Base-by-base conservation (phyloP, 1,139 yeast genomes). In the Pichia inconspicua region DNA sequence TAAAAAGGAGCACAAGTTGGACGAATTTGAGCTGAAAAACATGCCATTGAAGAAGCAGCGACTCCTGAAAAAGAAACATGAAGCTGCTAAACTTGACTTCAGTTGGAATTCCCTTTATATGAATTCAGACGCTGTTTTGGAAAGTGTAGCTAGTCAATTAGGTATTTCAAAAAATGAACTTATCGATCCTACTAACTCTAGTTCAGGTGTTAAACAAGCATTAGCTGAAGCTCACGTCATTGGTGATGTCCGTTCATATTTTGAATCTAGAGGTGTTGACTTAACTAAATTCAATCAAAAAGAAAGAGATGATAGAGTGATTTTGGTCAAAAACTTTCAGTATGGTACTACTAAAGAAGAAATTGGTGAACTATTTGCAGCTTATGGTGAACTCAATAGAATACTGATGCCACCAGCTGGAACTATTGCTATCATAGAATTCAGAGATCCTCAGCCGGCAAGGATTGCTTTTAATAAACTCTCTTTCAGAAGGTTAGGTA, bases 211-310 rank as follows among this genome's bases (percentile, higher is more conserved):
- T n/a, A 88, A 89, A 62, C 97, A 90, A 66, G 97, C 98, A 0
- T 75, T 92, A 55, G 98, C 99, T 0, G 99, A 92, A 69, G 95
- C 97, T 1, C 92, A 89, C 62, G 96, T 90, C 25, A 83, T 92
- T 61, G 94, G 92, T 42, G 94, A 85, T 65, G 96, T 92, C 14
- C 79, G 96, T 60, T 80, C 80, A 57, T 92, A 80, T 66, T 92
- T 92, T 65, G 95, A 88, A 64, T 68, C 72, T 22, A 83, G 82
- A 62, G 96, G 96, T 25, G 87, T 94, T 40, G 97, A 92, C 67
- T 70, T 92, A 52, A 72, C 84, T 5, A 75, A 81, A 37, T 92
- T 92, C 62, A 74, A 74, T 49, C 74, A 74, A 51, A 80, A 80
- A 57, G 92, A 86, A 62, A 76, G 87, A 57, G 95, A 88, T 58